These are phyloP conservation scores for Aspergillus sclerotialis DNA, from an alignment of 2,329 filamentous ascomycete genomes.

Conservation along the genomic window DNA sequence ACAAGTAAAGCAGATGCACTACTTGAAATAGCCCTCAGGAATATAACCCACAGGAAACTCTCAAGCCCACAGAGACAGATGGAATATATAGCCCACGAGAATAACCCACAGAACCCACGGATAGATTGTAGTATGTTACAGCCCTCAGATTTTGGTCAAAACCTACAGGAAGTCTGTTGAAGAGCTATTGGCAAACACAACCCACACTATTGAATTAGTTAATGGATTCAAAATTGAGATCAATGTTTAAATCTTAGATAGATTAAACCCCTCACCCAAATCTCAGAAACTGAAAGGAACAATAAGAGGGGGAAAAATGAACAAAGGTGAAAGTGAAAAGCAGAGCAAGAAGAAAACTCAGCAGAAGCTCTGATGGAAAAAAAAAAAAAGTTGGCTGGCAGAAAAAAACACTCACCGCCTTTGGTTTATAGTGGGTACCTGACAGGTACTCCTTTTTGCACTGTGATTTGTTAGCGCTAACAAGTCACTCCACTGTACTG, in stretches of 20 bases:
- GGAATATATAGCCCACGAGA: conserved; percentile 37
- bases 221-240: conserved; percentile 11
- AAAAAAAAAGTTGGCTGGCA: conserved; percentile 25
- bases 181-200: conserved; percentile 26
- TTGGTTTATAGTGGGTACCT: conserved; percentile 14
- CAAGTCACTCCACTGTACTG: conserved; percentile 8
- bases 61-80: conserved; percentile 40
- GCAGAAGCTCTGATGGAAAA: conserved; percentile 21
- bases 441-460: conserved; percentile 3
- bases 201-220: conserved; percentile 28
- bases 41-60: conserved; percentile 35
- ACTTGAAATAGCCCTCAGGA: conserved; percentile 16
- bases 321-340: conserved; percentile 12
- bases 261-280: conserved; percentile 2
- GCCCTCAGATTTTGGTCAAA: conserved; percentile 38
- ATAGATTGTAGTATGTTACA: conserved; percentile 34
- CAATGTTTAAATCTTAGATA: conserved; percentile 5
- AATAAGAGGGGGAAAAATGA: conserved; percentile 8
- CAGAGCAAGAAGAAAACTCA: conserved; percentile 17
- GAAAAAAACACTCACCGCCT: conserved; percentile 23
- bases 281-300: conserved; percentile 9
- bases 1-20: conserved; percentile 2
- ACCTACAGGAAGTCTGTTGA: conserved; percentile 32
- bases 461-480: conserved; percentile 4
- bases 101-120: conserved; percentile 35